Evolutionary conservation across 2,329 filamentous ascomycete genomes (phyloP).

Genomic region (Tolypocladium paradoxum): DNA sequence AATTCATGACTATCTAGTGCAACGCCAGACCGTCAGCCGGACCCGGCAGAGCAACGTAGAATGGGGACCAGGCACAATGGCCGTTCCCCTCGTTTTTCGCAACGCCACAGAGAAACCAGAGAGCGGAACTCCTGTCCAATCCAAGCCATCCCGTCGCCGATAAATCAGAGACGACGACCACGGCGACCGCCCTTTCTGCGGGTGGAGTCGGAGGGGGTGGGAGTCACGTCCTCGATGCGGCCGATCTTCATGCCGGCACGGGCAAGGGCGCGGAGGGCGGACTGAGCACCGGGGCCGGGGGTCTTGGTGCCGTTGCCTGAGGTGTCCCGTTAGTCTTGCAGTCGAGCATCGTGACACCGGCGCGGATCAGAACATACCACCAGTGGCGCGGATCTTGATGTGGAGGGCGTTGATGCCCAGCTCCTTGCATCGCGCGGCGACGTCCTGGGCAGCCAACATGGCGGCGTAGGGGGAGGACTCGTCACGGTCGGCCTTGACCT

Average conservation of each 20-base stretch:
- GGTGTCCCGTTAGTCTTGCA: neutral
- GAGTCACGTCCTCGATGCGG: conserved; percentile 98
- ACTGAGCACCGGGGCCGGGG: conserved; percentile 97
- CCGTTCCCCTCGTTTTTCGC: conserved; percentile 67
- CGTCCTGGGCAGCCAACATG: conserved; percentile 99
- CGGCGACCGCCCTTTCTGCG: conserved; percentile 99
- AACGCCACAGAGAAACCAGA: conserved; percentile 50
- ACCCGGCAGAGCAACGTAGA: conserved; percentile 35
- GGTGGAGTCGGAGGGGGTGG: conserved; percentile 97
- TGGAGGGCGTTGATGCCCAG: conserved; percentile 81
- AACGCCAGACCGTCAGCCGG: conserved; percentile 12
- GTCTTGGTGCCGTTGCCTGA: conserved; percentile 98
- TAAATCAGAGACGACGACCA: conserved; percentile 95
- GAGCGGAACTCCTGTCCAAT: conserved; percentile 28
- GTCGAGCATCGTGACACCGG: neutral
- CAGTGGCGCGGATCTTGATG: conserved; percentile 99
- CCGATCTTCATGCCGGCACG: conserved; percentile 99
- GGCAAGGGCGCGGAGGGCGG: conserved; percentile 94
- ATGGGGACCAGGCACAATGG: conserved; percentile 54
- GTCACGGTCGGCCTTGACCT: conserved; percentile 99
- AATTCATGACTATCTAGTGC: conserved; percentile 31
- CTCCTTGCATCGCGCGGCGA: conserved; percentile 74
- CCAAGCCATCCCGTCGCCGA: conserved; percentile 13
- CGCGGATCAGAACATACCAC: conserved; percentile 51
- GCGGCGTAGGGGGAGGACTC: conserved; percentile 99